Evolutionary conservation across 164 flowering plant species (phyloP), one percentile per base, ranked within the genome.

Genomic region (Magnolia officinalis): DNA sequence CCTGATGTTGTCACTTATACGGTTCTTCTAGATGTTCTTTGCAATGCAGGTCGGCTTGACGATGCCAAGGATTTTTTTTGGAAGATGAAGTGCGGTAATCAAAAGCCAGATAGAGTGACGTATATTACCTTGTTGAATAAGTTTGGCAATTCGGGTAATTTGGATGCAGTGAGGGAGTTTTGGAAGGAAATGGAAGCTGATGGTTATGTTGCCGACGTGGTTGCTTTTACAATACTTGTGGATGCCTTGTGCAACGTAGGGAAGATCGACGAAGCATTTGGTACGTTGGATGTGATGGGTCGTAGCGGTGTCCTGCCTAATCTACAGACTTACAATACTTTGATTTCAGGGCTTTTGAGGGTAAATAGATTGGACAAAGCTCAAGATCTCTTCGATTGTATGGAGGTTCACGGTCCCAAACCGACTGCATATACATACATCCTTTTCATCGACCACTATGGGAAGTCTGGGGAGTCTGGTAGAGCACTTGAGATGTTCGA

Each of bases 1-100:
- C 94, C 97, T 50, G 99, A 96, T 87, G 97, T 91, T 70, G 86
- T 96, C 70, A 90, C 97, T 49, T 96, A 89, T 75, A 96, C 97
- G 0, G 95, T 94, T 81, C 88, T 96, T 19, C 86, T 96, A 72
- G 95, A 94, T 81, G 91, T 91, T 65, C 90, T 96, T 66, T 92
- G 96, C 82, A 81, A 76, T 85, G 93, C 90, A 8, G 92, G 91
- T 0, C 87, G 85, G 77, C 85, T 90, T 70, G 85, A 85, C 71
- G 78, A 81, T 7, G 99, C 95, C 18, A 91, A 87, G 80, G 86
- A 86, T 37, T 82, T 92, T 76, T 92, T 92, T 77, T 20, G 75
- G 19, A 86, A 88, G 82, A 92, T 94, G 96, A 96, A 84, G 82
- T 77, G 82, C 18, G 83, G 88, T 55, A 74, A 85, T 74, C 96